phyloP scores from a whole-genome alignment of 768 basidiomycete species.

The Chlorophyllum brunneum region DNA sequence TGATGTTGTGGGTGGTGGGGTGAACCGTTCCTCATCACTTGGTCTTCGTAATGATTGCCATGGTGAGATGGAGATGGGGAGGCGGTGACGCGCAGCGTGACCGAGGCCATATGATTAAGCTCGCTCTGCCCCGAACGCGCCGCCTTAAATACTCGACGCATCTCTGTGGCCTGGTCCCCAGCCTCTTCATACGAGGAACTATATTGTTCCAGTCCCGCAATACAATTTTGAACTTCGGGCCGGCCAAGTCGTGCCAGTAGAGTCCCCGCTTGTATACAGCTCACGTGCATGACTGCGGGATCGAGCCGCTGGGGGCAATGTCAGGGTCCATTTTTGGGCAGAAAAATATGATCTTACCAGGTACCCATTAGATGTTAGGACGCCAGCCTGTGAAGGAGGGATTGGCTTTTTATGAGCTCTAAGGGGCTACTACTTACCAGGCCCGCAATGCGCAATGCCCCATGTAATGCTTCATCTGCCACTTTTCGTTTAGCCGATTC shows the following conservation, averaged over 20 bases:
- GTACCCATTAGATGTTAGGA: conserved; percentile 85
- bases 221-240: conserved; percentile 78
- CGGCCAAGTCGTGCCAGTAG: conserved; percentile 80
- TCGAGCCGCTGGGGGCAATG: conserved; percentile 54
- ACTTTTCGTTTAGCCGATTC: conserved; percentile 67
- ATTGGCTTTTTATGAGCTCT: not conserved
- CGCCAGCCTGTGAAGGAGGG: conserved; percentile 51
- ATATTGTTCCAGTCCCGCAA: conserved; percentile 84
- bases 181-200: conserved; percentile 85
- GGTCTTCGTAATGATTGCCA: conserved; percentile 7
- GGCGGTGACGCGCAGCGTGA: conserved; percentile 31
- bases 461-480: conserved; percentile 78
- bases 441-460: conserved; percentile 85
- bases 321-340: conserved; percentile 5
- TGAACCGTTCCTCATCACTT: conserved; percentile 12
- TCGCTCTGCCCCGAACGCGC: conserved; percentile 40
- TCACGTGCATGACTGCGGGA: conserved; percentile 87
- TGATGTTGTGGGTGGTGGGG: conserved; percentile 7
- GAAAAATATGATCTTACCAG: conserved; percentile 45
- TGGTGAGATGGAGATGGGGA: conserved; percentile 20
- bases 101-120: conserved; percentile 44
- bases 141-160: conserved; percentile 50
- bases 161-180: conserved; percentile 69
- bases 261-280: conserved; percentile 79
- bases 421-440: conserved; percentile 47